Percentiles rank a stretch among this genome's conserved stretches.
Evolutionary conservation across 2,329 filamentous ascomycete species (phyloP).

Genomic region (Apiospora malaysiana): DNA sequence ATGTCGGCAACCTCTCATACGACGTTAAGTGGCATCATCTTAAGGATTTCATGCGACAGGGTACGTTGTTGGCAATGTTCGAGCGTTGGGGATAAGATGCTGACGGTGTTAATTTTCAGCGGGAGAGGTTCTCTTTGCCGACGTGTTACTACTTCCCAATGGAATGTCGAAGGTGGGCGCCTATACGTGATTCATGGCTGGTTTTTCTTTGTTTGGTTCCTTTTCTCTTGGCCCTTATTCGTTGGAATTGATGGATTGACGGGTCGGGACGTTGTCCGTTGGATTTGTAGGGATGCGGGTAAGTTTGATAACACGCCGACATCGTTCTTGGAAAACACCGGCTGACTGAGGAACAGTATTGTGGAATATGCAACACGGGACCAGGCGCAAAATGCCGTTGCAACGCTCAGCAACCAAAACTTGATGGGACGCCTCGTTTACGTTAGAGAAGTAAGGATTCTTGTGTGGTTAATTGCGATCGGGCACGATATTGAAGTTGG

Average conservation of each 20-base stretch:
- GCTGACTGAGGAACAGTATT: constrained; percentile 68
- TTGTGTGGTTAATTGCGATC: constrained; percentile 26
- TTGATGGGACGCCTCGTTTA: constrained; percentile 98
- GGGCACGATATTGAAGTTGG: constrained; percentile 26
- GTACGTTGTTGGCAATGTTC: constrained; percentile 59
- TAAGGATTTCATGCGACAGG: constrained; percentile 99
- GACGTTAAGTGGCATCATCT: constrained; percentile 99
- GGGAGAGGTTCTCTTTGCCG: constrained; percentile 98
- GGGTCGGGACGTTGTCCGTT: constrained; percentile 90
- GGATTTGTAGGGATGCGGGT: constrained; percentile 99
- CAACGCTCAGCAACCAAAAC: constrained; percentile 98
- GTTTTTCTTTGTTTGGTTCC: constrained; percentile 75
- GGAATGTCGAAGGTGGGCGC: constrained; percentile 99
- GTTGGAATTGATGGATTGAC: constrained; percentile 98
- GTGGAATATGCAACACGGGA: constrained; percentile 99
- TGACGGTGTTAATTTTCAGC: constrained; percentile 63
- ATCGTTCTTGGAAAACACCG: background rate
- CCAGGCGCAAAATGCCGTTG: constrained; percentile 96
- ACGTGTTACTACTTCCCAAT: constrained; percentile 99
- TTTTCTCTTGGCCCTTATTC: constrained; percentile 61
- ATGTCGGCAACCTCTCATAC: constrained; percentile 98
- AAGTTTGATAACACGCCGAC: constrained; percentile 53
- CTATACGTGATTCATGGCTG: constrained; percentile 87
- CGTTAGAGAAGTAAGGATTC: constrained; percentile 82
- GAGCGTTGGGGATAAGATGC: constrained; percentile 35